Conservation (phyloP, 768 basidiomycete genomes). For the Baorangia bicolor region DNA sequence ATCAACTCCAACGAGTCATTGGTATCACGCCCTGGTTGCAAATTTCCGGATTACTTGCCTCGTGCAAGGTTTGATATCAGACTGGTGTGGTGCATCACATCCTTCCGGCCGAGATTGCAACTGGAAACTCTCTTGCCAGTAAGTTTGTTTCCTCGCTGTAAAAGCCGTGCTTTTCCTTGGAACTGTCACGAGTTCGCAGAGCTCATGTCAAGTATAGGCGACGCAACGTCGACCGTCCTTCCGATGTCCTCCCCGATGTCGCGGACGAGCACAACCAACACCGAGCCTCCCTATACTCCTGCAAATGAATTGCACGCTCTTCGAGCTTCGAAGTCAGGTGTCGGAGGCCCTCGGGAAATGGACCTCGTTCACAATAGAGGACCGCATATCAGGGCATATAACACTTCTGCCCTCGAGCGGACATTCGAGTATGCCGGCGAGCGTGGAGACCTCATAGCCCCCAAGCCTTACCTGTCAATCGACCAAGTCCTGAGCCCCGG, state of each 20-base stretch:
- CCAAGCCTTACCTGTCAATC: not conserved
- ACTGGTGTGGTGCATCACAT: not conserved
- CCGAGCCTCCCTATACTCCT: not conserved
- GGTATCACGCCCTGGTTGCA: not conserved
- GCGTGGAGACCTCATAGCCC: not conserved
- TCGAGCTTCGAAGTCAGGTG: constrained; percentile 8
- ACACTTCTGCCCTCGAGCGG: not conserved
- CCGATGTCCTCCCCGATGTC: constrained; percentile 16
- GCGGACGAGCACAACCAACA: constrained; percentile 3
- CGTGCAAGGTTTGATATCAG: constrained; percentile 9
- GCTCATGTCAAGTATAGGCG: constrained; percentile 18
- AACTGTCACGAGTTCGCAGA: not conserved
- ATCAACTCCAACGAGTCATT: not conserved
- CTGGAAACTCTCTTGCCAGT: not conserved
- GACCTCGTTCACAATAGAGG: not conserved
- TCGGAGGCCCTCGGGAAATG: constrained; percentile 25
- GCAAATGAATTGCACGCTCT: not conserved
- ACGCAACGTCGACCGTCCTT: constrained; percentile 13
- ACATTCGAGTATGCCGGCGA: not conserved
- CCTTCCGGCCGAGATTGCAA: constrained; percentile 12
- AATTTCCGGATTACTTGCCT: not conserved
- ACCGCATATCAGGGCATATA: not conserved
- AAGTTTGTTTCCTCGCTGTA: not conserved
- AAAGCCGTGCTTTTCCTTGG: too few species aligned
- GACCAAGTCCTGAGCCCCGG: not conserved